Evolutionary conservation across 768 basidiomycete species (phyloP).

Genomic region (Neoboletus brunneissimus): DNA sequence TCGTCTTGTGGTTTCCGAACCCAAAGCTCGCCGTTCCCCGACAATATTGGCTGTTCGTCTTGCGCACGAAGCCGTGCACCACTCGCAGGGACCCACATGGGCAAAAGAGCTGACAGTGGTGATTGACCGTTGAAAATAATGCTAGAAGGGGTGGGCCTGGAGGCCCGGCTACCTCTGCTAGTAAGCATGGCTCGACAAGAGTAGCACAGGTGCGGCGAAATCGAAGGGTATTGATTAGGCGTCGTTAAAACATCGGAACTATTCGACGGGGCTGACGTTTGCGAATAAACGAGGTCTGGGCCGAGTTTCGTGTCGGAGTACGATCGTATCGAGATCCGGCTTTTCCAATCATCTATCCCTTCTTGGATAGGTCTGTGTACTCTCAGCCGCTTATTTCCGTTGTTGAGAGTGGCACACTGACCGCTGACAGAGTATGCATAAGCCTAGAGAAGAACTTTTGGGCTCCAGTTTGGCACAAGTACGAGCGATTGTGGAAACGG

Average conservation of each 20-base stretch:
- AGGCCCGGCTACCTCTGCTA: slow-evolving; percentile 50
- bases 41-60: neutral
- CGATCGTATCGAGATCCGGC: slow-evolving; percentile 67
- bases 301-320: slow-evolving; percentile 23
- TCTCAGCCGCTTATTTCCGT: neutral
- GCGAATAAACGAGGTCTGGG: slow-evolving; percentile 13
- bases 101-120: slow-evolving; percentile 18
- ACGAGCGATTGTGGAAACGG: slow-evolving; percentile 78
- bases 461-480: slow-evolving; percentile 78
- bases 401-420: slow-evolving; percentile 22
- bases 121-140: neutral
- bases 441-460: slow-evolving; percentile 47
- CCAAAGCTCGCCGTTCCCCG: slow-evolving; percentile 32
- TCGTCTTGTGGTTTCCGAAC: slow-evolving; percentile 29
- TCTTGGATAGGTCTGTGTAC: slow-evolving; percentile 56
- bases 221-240: slow-evolving; percentile 18
- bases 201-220: slow-evolving; percentile 54
- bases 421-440: slow-evolving; percentile 69
- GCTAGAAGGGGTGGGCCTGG: slow-evolving; percentile 15
- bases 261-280: neutral
- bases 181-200: slow-evolving; percentile 60
- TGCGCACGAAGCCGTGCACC: neutral
- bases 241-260: neutral
- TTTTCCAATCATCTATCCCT: slow-evolving; percentile 71
- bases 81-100: slow-evolving; percentile 35